These are phyloP conservation scores for Malassezia brasiliensis DNA, from an alignment of 1,284 basidiomycete species.

Conservation along the genomic window DNA sequence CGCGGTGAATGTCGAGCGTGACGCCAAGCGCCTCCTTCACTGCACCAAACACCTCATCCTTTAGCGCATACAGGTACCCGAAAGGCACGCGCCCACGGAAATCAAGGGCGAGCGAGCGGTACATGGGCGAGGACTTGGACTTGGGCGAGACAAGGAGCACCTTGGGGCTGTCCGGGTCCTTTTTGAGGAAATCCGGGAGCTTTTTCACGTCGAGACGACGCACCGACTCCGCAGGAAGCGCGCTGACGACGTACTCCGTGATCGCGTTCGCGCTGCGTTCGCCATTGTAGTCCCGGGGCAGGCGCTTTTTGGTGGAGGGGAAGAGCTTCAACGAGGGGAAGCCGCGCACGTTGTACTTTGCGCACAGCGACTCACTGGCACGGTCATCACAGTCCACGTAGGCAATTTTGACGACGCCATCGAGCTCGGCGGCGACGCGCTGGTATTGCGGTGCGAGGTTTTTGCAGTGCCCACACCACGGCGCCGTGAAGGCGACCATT, in stretches of 20 bases:
- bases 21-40: slow-evolving; percentile 30
- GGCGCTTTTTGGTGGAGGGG: slow-evolving; percentile 51
- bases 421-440: slow-evolving; percentile 67
- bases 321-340: slow-evolving; percentile 76
- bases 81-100: slow-evolving; percentile 35
- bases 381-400: slow-evolving; percentile 83
- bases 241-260: slow-evolving; percentile 64
- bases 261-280: slow-evolving; percentile 66
- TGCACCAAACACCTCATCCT: slow-evolving; percentile 23
- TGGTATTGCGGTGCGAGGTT: slow-evolving; percentile 72
- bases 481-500: slow-evolving; percentile 49
- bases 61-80: slow-evolving; percentile 34
- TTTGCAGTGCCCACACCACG: slow-evolving; percentile 62
- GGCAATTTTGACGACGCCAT: slow-evolving; percentile 75
- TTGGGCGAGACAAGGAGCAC: slow-evolving; percentile 43
- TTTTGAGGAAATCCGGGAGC: slow-evolving; percentile 23
- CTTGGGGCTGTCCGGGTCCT: slow-evolving; percentile 22
- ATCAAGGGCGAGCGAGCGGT: slow-evolving; percentile 43
- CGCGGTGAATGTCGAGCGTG: slow-evolving; percentile 24
- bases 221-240: slow-evolving; percentile 58
- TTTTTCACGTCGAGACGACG: slow-evolving; percentile 60
- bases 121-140: slow-evolving; percentile 37
- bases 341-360: slow-evolving; percentile 73
- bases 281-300: slow-evolving; percentile 62
- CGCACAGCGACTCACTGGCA: slow-evolving; percentile 69